Percentiles rank a stretch among this genome's conserved stretches.
Evolutionary conservation across 192 early-diverging fungal genomes (phyloP).

Genomic region (Thoreauomyces humboldtii): DNA sequence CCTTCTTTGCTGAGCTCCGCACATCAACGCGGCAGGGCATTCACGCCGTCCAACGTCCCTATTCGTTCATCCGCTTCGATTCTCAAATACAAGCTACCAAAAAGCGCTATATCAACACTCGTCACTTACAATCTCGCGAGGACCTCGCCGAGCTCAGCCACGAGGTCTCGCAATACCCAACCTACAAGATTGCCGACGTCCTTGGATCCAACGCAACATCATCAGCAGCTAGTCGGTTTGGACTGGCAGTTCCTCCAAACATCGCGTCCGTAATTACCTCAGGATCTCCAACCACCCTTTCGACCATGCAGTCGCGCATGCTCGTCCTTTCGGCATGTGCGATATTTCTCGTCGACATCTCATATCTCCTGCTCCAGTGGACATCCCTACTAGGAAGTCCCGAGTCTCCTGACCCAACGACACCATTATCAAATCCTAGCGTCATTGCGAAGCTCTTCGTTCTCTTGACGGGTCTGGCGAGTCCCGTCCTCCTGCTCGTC

Average conservation of each 20-base stretch:
- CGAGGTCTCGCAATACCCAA: conserved; percentile 20
- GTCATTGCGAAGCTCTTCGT: background rate
- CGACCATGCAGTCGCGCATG: conserved; percentile 2
- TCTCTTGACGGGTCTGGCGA: background rate
- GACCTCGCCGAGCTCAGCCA: conserved; percentile 35
- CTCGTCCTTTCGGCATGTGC: background rate
- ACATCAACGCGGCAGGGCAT: conserved; percentile 1
- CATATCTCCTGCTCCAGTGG: conserved; percentile 7
- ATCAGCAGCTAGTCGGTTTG: background rate
- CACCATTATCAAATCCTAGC: background rate
- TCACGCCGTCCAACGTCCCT: conserved; percentile 29
- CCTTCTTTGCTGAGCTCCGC: conserved; percentile 32
- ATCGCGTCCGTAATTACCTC: background rate
- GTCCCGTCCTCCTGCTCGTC: conserved; percentile 12
- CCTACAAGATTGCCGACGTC: conserved; percentile 28
- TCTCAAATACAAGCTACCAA: conserved; percentile 34
- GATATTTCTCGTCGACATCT: background rate
- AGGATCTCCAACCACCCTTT: background rate
- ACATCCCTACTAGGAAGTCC: background rate
- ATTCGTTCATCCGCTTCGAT: conserved; percentile 45
- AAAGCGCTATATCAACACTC: conserved; percentile 42
- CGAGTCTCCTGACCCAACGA: too few species aligned
- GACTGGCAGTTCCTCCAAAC: background rate
- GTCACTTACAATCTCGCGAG: conserved; percentile 29
- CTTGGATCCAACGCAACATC: background rate